Evolutionary conservation across 1,284 basidiomycete genomes (phyloP), one percentile per base, ranked within the genome.

Genomic region (Exobasidium rhododendri): DNA sequence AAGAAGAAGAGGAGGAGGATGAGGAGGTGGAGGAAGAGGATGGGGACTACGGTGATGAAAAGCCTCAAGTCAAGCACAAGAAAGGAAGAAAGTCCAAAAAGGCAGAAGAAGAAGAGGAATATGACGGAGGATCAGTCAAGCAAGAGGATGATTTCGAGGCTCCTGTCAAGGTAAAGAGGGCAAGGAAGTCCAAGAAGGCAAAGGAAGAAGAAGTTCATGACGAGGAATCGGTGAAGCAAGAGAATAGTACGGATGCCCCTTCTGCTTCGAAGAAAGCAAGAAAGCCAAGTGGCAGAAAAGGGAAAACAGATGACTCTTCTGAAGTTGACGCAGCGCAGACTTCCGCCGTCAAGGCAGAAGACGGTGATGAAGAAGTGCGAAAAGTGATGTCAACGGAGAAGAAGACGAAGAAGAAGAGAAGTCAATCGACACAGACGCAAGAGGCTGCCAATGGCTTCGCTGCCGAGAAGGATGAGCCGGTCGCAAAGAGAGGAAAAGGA

Each of bases 321-420:
- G n/a, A n/a, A n/a, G n/a, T n/a, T n/a, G n/a, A n/a, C n/a, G n/a
- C n/a, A n/a, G n/a, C n/a, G n/a, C n/a, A n/a, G n/a, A n/a, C n/a
- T n/a, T n/a, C n/a, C n/a, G 46, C 20, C 24, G 46, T 50, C 47
- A 50, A 50, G 26, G 24, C 22, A 50, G 47, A 50, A 50, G 47
- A 50, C 20, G 26, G 28, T 20, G 47, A n/a, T n/a, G n/a, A n/a
- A n/a, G n/a, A n/a, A n/a, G n/a, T n/a, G n/a, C n/a, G n/a, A n/a
- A 17, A 20, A 50, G 13, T 26, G 20, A 50, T 4, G 47, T 20
- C 5, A 17, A 40, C 10, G 35, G 47, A 13, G 20, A 20, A 50
- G 20, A 6, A 50, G 20, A 26, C 22, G 26, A 26, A 20, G 24
- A 50, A 28, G 24, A 17, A 20, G 47, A 7, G 47, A 20, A 14